A percentile compares a stretch with the other conserved stretches of the same genome.
Evolutionary conservation across 2,329 filamentous ascomycete species (phyloP).

Genomic region (Aureobasidium namibiae): DNA sequence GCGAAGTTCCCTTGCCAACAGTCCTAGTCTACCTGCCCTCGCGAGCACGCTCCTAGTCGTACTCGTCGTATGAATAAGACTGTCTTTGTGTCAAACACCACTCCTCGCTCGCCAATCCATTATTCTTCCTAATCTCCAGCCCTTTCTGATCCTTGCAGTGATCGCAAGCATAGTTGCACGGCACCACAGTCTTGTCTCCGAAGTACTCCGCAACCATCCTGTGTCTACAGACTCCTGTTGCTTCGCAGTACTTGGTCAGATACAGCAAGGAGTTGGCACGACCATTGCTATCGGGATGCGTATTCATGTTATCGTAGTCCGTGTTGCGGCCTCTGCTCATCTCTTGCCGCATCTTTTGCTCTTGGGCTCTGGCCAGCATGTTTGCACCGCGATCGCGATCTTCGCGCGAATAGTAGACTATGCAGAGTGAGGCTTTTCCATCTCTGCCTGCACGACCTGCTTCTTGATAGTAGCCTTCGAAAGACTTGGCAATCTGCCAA

Average conservation of each 20-base stretch:
- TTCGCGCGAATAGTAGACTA: slow-evolving; percentile 84
- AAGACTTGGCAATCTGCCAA: slow-evolving; percentile 88
- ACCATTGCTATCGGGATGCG: slow-evolving; percentile 32
- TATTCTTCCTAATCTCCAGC: slow-evolving; percentile 36
- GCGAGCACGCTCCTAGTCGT: slow-evolving; percentile 19
- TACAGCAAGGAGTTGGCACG: slow-evolving; percentile 40
- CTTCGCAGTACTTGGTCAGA: slow-evolving; percentile 75
- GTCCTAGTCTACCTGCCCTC: background rate
- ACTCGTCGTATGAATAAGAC: slow-evolving; percentile 29
- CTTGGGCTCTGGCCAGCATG: slow-evolving; percentile 39
- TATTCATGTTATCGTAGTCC: slow-evolving; percentile 36
- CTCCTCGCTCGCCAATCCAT: slow-evolving; percentile 39
- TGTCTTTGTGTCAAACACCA: slow-evolving; percentile 41
- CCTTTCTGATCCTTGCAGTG: slow-evolving; percentile 37
- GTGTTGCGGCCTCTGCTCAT: slow-evolving; percentile 20
- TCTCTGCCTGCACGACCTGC: slow-evolving; percentile 86
- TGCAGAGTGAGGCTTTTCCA: slow-evolving; percentile 76
- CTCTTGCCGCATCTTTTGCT: slow-evolving; percentile 22
- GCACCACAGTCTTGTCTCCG: slow-evolving; percentile 45
- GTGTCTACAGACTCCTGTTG: slow-evolving; percentile 65
- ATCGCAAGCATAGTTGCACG: slow-evolving; percentile 42
- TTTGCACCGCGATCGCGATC: slow-evolving; percentile 67
- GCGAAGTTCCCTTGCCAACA: background rate
- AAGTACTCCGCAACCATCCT: slow-evolving; percentile 68
- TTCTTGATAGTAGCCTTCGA: slow-evolving; percentile 95